Evolutionary conservation across 345 rosid genomes (phyloP).

Genomic region (Citrus glauca): DNA sequence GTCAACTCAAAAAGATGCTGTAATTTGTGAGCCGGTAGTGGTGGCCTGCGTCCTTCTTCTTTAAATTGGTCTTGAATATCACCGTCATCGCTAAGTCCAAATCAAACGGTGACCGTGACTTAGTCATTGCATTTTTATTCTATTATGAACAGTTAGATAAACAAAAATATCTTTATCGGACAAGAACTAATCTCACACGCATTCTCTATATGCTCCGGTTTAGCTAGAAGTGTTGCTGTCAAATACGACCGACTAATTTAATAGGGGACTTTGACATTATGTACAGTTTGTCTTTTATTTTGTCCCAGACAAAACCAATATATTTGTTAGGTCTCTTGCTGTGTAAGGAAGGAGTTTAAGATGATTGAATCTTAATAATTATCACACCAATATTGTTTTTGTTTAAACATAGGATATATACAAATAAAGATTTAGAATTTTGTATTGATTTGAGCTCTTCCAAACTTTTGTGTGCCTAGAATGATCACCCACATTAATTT

Average conservation of each 20-base stretch:
- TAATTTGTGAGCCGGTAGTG: not conserved
- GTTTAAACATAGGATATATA: no score
- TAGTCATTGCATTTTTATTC: not conserved
- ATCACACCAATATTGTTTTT: no score
- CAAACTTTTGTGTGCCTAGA: no score
- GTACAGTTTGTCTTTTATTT: not conserved
- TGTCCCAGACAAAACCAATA: not conserved
- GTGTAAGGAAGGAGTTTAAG: not conserved
- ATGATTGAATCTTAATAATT: no score
- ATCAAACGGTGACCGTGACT: not conserved
- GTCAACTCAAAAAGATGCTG: not conserved
- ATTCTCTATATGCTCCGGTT: not conserved
- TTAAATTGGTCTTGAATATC: not conserved
- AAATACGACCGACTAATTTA: not conserved
- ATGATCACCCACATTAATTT: no score
- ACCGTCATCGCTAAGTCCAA: conserved; percentile 2
- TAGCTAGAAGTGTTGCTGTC: not conserved
- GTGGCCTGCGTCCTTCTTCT: not conserved
- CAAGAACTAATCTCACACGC: not conserved
- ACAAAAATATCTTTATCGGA: no score
- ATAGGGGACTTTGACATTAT: no score
- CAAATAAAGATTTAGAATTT: no score
- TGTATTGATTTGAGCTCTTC: no score
- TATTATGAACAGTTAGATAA: not conserved
- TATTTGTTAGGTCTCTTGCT: no score